Evolutionary conservation across 306 rosid species (phyloP).

Genomic region (Sechiopsis laciniata): DNA sequence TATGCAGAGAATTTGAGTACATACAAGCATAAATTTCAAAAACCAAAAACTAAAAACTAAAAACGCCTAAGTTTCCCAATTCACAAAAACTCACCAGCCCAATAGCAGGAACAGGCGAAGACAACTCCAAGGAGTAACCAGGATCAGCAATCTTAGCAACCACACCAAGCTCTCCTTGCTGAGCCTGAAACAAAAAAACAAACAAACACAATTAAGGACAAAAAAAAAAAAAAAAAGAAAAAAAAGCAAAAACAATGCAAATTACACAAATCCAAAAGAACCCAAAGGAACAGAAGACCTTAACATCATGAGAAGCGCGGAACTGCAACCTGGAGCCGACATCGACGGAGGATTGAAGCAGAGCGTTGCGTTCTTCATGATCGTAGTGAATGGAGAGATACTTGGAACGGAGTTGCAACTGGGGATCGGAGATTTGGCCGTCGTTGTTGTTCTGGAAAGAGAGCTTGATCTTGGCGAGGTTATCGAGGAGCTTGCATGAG

Average conservation of each 20-base stretch:
- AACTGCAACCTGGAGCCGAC: slow-evolving; percentile 54
- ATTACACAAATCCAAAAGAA: not conserved
- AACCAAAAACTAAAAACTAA: no score
- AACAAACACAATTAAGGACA: not conserved
- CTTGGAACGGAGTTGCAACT: slow-evolving; percentile 52
- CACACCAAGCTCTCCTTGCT: slow-evolving; percentile 62
- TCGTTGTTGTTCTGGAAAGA: slow-evolving; percentile 49
- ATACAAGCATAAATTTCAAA: no score
- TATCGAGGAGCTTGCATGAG: slow-evolving; percentile 71
- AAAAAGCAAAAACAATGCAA: not conserved
- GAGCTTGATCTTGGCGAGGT: slow-evolving; percentile 69
- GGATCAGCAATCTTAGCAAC: slow-evolving; percentile 57
- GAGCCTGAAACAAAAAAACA: slow-evolving; percentile 41
- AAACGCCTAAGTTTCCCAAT: no score
- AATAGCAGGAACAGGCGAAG: slow-evolving; percentile 61
- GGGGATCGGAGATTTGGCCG: slow-evolving; percentile 65
- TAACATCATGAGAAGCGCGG: slow-evolving; percentile 64
- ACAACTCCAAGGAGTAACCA: slow-evolving; percentile 61
- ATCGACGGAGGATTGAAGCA: slow-evolving; percentile 54
- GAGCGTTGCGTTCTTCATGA: slow-evolving; percentile 54
- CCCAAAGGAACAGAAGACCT: slow-evolving; percentile 31
- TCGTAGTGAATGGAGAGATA: slow-evolving; percentile 58
- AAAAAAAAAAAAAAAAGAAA: not conserved
- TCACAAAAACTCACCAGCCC: slow-evolving; percentile 43
- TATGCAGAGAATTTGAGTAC: no score